These are phyloP conservation scores for Amanita muscaria DNA, from an alignment of 768 basidiomycete species.

Conservation along the genomic window DNA sequence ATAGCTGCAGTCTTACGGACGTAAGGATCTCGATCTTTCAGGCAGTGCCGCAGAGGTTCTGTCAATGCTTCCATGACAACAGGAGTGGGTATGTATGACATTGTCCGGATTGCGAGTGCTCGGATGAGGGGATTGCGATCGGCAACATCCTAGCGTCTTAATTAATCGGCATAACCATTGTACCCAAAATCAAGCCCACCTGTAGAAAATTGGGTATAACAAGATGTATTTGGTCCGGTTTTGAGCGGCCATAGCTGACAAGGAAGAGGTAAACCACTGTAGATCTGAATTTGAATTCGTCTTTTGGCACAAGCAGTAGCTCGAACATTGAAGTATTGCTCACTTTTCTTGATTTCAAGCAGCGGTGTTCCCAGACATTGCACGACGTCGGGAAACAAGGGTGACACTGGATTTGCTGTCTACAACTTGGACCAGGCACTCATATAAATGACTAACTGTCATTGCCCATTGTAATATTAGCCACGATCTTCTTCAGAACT, in stretches of 20 bases:
- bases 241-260: constrained; percentile 90
- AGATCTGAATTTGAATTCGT: constrained; percentile 9
- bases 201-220: constrained; percentile 89
- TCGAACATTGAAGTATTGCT: background rate
- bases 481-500: constrained; percentile 93
- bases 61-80: constrained; percentile 76
- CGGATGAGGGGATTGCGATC: constrained; percentile 96
- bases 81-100: constrained; percentile 97
- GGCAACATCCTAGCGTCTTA: constrained; percentile 80
- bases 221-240: constrained; percentile 87
- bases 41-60: constrained; percentile 85
- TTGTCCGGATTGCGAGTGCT: constrained; percentile 94
- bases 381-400: constrained; percentile 91
- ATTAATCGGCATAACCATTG: constrained; percentile 7
- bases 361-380: constrained; percentile 92
- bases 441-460: constrained; percentile 66
- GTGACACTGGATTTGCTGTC: constrained; percentile 61
- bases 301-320: constrained; percentile 3
- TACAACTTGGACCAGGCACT: constrained; percentile 9
- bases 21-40: constrained; percentile 94
- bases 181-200: constrained; percentile 31
- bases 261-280: constrained; percentile 97
- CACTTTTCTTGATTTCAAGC: constrained; percentile 98
- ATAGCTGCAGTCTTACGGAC: constrained; percentile 98
- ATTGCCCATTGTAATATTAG: constrained; percentile 99